Evolutionary conservation across 192 early-diverging fungal species (phyloP), one percentile per base, ranked within the genome.

Genomic region (Umbelopsis vinacea): DNA sequence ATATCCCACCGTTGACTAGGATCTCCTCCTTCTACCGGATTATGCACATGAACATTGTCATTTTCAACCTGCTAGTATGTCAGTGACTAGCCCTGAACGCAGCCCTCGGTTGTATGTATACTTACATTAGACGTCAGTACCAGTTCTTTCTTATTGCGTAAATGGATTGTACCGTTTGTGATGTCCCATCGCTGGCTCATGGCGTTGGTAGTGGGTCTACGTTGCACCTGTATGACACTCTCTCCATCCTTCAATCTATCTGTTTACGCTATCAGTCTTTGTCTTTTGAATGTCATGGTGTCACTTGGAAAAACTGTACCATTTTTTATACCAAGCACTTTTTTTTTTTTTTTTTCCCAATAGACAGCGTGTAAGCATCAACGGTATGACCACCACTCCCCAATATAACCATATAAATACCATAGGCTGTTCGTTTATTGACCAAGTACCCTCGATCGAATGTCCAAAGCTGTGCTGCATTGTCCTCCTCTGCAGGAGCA

Each of bases 181-280:
- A 37, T 38, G 0, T 63, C 57, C 57, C 57, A 63, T 29, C 57
- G 57, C 33, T 63, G 57, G 19, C 57, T 63, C 57, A 37, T 35
- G 57, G 29, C 57, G 15, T 63, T 37, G 11, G 26, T 15, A n/a
- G 33, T 37, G 4, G 33, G 26, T 37, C 57, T 29, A 37, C 57
- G 57, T 63, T 22, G 26, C 2, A 26, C 57, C 33, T 63, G 57
- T 37, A 63, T 29, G 2, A 35, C 33, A 37, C 57, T 63, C 26
- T 63, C 57, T 12, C 57, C 57, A 19, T 63, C 57, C 57, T 63
- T 63, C 17, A 63, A 63, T 63, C 57, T 63, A 37, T 63, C 57
- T 63, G 37, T 35, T n/a, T 15, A 50, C 6, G n/a, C 19, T n/a
- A 50, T 50, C 7, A 50, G 48, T 15, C n/a, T 50, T 29, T 29